Evolutionary conservation across 169 alveolate genomes (phyloP).

Genomic region (Eimeria zaria): DNA sequence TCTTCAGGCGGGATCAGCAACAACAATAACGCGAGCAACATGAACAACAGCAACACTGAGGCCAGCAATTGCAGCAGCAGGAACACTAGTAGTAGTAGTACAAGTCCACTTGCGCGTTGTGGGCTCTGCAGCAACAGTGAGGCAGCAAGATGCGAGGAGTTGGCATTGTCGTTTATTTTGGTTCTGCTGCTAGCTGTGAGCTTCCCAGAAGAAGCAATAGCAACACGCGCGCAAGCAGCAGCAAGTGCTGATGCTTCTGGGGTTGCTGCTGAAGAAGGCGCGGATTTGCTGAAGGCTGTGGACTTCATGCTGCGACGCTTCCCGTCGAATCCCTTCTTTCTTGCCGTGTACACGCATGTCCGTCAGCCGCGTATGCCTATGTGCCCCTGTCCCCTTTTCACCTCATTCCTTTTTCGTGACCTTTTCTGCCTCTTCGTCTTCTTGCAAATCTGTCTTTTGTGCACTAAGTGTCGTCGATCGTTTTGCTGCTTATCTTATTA

Average conservation of each 20-base stretch:
- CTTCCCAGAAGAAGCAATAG: neutral
- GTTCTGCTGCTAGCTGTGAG: slow-evolving; percentile 57
- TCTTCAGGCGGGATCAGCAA: neutral
- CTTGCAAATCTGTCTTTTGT: too few species aligned
- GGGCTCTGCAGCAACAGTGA: slow-evolving; percentile 52
- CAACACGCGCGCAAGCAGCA: neutral
- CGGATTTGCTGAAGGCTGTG: neutral
- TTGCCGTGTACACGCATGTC: slow-evolving; percentile 59
- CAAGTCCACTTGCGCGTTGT: neutral
- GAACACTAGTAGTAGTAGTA: neutral
- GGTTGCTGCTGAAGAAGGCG: neutral
- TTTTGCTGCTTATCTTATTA: neutral
- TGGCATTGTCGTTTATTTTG: slow-evolving; percentile 39
- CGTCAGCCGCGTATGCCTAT: neutral
- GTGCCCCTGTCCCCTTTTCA: neutral
- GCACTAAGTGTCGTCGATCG: neutral
- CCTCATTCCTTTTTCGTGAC: neutral
- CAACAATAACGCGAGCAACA: neutral
- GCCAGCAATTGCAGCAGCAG: neutral
- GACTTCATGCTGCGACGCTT: slow-evolving; percentile 33
- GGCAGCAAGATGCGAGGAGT: slow-evolving; percentile 58
- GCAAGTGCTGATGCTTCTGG: neutral
- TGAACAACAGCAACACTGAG: neutral
- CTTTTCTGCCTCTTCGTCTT: neutral
- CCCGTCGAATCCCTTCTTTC: slow-evolving; percentile 58